Evolutionary conservation across 2,329 filamentous ascomycete genomes (phyloP).

Genomic region (Aureobasidium pullulans): DNA sequence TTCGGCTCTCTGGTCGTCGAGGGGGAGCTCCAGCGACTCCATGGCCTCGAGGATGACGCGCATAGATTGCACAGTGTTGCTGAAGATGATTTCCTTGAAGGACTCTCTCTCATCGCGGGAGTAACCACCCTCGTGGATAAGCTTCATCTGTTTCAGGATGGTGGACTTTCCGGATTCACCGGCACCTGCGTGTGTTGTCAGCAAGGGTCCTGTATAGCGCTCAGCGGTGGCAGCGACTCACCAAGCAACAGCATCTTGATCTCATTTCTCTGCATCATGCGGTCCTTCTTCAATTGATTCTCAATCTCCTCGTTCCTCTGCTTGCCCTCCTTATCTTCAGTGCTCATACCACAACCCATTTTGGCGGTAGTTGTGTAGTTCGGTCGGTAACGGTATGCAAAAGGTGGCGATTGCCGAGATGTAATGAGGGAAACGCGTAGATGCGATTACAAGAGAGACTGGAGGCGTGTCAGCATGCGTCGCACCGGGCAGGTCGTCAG

Average conservation of each 20-base stretch:
- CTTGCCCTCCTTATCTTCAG: slow-evolving; percentile 99
- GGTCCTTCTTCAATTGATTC: slow-evolving; percentile 96
- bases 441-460: slow-evolving; percentile 1
- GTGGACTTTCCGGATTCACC: slow-evolving; percentile 97
- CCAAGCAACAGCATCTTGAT: slow-evolving; percentile 99
- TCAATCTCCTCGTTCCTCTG: slow-evolving; percentile 99
- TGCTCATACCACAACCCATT: slow-evolving; percentile 99
- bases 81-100: slow-evolving; percentile 66
- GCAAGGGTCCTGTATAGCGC: neutral
- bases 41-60: slow-evolving; percentile 63
- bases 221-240: slow-evolving; percentile 43
- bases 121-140: slow-evolving; percentile 98
- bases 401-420: neutral
- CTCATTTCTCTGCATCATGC: slow-evolving; percentile 98
- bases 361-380: slow-evolving; percentile 42
- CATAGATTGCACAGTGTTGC: slow-evolving; percentile 64
- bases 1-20: slow-evolving; percentile 87
- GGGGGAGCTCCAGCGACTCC: slow-evolving; percentile 66
- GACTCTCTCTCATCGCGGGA: slow-evolving; percentile 76
- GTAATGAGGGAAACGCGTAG: slow-evolving; percentile 2
- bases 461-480: slow-evolving; percentile 10
- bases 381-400: neutral
- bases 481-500: slow-evolving; percentile 2
- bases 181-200: slow-evolving; percentile 55
- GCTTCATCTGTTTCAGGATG: slow-evolving; percentile 96